Evolutionary conservation across 768 basidiomycete genomes (phyloP).

Genomic region (Lactarius deliciosus): DNA sequence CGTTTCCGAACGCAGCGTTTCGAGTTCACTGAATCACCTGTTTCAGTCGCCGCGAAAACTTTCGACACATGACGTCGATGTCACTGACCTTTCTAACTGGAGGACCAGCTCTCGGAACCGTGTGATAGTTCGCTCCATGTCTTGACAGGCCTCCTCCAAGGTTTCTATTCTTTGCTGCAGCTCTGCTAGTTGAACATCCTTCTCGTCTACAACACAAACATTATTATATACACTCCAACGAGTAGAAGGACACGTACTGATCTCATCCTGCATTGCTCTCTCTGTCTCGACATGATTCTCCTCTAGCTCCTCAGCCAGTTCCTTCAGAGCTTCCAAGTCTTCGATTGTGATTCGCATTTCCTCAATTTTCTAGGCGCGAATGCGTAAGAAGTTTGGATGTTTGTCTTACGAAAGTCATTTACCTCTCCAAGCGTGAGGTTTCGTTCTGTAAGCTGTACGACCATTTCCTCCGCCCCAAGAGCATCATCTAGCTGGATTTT

Average conservation of each 20-base stretch:
- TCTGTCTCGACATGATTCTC: constrained; percentile 95
- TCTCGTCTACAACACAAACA: constrained; percentile 48
- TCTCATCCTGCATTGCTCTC: constrained; percentile 84
- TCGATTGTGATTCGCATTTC: constrained; percentile 96
- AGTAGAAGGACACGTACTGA: constrained; percentile 52
- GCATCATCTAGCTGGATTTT: constrained; percentile 95
- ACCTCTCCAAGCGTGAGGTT: constrained; percentile 92
- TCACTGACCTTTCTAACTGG: constrained; percentile 70
- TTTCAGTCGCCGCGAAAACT: not conserved
- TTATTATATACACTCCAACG: not conserved
- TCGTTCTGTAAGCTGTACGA: constrained; percentile 91
- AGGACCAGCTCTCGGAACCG: constrained; percentile 94
- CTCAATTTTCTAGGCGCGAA: constrained; percentile 77
- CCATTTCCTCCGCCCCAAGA: constrained; percentile 92
- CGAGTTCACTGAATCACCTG: constrained; percentile 67
- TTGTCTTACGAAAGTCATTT: constrained; percentile 21
- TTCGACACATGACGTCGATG: constrained; percentile 18
- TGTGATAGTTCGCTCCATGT: constrained; percentile 82
- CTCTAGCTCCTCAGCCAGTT: constrained; percentile 95
- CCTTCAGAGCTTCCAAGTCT: constrained; percentile 93
- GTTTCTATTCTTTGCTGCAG: constrained; percentile 59
- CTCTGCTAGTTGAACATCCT: constrained; percentile 70
- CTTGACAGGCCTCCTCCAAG: constrained; percentile 77
- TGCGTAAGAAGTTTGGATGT: not conserved
- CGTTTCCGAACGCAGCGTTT: constrained; percentile 77